Percentiles rank a stretch among this genome's conserved stretches.
Evolutionary conservation across 2,329 filamentous ascomycete species (phyloP).

Genomic region (Seiridium cupressi): DNA sequence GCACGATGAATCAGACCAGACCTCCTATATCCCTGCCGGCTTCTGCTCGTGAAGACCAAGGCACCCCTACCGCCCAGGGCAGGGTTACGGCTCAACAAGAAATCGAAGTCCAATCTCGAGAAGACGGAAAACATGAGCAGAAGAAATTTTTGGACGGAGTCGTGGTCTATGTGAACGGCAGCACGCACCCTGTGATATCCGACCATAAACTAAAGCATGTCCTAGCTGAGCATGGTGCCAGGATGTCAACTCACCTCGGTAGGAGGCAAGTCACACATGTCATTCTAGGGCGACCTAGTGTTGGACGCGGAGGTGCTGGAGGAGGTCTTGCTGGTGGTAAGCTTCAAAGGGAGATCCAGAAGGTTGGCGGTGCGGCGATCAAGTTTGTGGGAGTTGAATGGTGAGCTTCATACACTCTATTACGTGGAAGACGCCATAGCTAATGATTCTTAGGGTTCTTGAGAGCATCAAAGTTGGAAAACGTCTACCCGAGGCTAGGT

Average conservation of each 20-base stretch:
- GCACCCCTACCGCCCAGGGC: conserved; percentile 20
- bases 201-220: conserved; percentile 84
- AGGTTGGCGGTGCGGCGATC: conserved; percentile 65
- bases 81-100: conserved; percentile 19
- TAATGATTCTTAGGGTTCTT: conserved; percentile 59
- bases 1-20: conserved; percentile 33
- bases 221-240: conserved; percentile 71
- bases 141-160: conserved; percentile 65
- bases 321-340: conserved; percentile 77
- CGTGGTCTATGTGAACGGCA: conserved; percentile 84
- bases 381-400: conserved; percentile 83
- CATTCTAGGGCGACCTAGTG: conserved; percentile 65
- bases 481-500: conserved; percentile 72
- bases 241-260: conserved; percentile 67
- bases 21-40: conserved; percentile 16
- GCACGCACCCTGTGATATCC: conserved; percentile 75
- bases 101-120: conserved; percentile 33
- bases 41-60: conserved; percentile 6
- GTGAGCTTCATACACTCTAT: conserved; percentile 37
- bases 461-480: conserved; percentile 77
- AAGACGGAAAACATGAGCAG: conserved; percentile 43
- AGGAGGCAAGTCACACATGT: conserved; percentile 81
- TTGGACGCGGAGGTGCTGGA: conserved; percentile 54
- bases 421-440: background rate
- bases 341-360: conserved; percentile 75